These are phyloP conservation scores for Letharia lupina DNA, from an alignment of 495 filamentous ascomycete genomes.

Conservation along the genomic window DNA sequence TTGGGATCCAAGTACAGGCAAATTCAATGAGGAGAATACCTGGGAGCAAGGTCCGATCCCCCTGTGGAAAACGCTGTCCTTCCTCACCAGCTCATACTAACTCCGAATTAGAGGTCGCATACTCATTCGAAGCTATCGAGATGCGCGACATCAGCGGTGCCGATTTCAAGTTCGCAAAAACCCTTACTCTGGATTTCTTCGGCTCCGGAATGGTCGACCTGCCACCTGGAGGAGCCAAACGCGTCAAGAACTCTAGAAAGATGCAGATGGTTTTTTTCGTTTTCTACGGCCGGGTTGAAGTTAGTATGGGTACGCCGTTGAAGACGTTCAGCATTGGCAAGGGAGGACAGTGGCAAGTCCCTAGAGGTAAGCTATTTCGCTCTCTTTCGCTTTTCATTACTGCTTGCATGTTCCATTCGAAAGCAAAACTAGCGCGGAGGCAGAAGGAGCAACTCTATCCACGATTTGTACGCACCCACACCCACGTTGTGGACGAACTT, in stretches of 20 bases:
- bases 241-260: conserved; percentile 78
- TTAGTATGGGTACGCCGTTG: conserved; percentile 61
- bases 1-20: conserved; percentile 46
- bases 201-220: conserved; percentile 84
- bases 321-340: conserved; percentile 74
- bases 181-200: conserved; percentile 73
- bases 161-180: conserved; percentile 79
- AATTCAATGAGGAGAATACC: conserved; percentile 48
- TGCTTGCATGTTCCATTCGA: conserved; percentile 4
- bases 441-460: background rate
- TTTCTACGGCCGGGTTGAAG: conserved; percentile 62
- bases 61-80: background rate
- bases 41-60: conserved; percentile 43
- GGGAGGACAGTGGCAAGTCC: conserved; percentile 87
- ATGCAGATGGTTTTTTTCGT: conserved; percentile 97
- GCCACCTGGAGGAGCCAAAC: conserved; percentile 70
- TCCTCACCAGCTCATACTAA: conserved; percentile 19
- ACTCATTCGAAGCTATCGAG: conserved; percentile 64
- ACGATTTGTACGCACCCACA: background rate
- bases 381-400: conserved; percentile 15
- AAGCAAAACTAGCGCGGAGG: background rate
- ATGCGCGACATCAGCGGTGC: conserved; percentile 65
- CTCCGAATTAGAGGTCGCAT: conserved; percentile 53
- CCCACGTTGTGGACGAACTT: background rate
- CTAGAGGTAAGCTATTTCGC: conserved; percentile 61